A percentile compares a stretch with the other conserved stretches of the same genome.
Evolutionary conservation across 441 rosid genomes (phyloP).

Genomic region (Croton laevigatus): DNA sequence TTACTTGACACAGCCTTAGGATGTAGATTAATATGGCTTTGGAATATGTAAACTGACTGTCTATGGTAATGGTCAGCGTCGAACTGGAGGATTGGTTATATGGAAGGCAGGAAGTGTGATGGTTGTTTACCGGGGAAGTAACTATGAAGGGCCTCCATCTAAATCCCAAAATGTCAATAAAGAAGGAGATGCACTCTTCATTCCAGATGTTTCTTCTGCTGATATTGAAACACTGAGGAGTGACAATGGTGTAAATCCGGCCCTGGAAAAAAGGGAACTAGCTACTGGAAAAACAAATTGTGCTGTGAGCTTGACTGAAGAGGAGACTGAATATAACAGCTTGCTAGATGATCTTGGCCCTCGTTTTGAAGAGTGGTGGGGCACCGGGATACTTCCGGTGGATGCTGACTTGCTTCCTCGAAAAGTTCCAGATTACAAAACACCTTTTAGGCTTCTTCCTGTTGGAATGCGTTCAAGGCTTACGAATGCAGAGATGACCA

Average conservation of each 20-base stretch:
- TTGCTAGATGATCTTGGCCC: slow-evolving; percentile 88
- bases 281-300: slow-evolving; percentile 30
- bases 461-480: slow-evolving; percentile 85
- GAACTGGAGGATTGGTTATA: slow-evolving; percentile 53
- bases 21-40: neutral
- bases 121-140: slow-evolving; percentile 83
- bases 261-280: slow-evolving; percentile 38
- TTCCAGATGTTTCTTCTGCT: slow-evolving; percentile 70
- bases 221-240: slow-evolving; percentile 26
- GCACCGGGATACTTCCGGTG: slow-evolving; percentile 92
- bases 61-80: slow-evolving; percentile 65
- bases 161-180: slow-evolving; percentile 33
- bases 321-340: slow-evolving; percentile 71
- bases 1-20: neutral
- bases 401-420: slow-evolving; percentile 93
- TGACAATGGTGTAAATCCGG: slow-evolving; percentile 29
- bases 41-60: slow-evolving; percentile 30
- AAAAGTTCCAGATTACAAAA: slow-evolving; percentile 72
- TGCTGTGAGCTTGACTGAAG: slow-evolving; percentile 55
- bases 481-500: slow-evolving; percentile 94
- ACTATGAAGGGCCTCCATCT: slow-evolving; percentile 66
- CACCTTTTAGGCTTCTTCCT: slow-evolving; percentile 97
- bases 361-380: slow-evolving; percentile 98
- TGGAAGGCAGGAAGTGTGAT: slow-evolving; percentile 98
- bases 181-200: slow-evolving; percentile 53